phyloP scores from a whole-genome alignment of 1,284 basidiomycete genomes.

The Coniferiporia sulphurascens region DNA sequence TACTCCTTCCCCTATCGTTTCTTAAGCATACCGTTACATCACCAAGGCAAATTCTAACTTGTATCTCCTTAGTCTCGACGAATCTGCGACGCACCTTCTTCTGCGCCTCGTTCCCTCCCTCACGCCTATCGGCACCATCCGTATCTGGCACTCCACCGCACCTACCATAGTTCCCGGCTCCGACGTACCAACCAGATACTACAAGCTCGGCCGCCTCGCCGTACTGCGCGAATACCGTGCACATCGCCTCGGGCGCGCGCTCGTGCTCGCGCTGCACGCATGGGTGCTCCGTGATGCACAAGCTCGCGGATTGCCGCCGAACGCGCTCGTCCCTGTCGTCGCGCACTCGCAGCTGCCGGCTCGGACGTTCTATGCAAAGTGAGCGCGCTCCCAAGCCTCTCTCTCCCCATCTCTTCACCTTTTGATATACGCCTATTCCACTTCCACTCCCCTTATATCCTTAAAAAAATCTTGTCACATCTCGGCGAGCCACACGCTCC shows the following conservation, averaged over 20 bases:
- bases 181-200: slow-evolving; percentile 30
- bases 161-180: too few species aligned
- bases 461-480: too few species aligned
- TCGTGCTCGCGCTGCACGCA: slow-evolving; percentile 55
- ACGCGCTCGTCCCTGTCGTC: slow-evolving; percentile 37
- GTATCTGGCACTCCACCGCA: slow-evolving; percentile 24
- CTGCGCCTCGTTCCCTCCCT: slow-evolving; percentile 57
- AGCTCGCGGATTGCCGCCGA: slow-evolving; percentile 20
- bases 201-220: slow-evolving; percentile 67
- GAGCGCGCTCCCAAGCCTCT: slow-evolving; percentile 27
- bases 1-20: too few species aligned
- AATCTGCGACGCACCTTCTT: slow-evolving; percentile 60
- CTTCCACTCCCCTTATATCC: too few species aligned
- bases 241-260: slow-evolving; percentile 55
- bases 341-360: slow-evolving; percentile 67
- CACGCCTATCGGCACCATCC: slow-evolving; percentile 64
- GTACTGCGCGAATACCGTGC: slow-evolving; percentile 61
- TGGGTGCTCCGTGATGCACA: slow-evolving; percentile 45
- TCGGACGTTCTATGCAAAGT: slow-evolving; percentile 72
- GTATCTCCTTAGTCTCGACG: slow-evolving; percentile 44
- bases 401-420: too few species aligned
- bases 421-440: too few species aligned
- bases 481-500: too few species aligned
- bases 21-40: not conserved
- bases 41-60: not conserved